A percentile compares a stretch with the other conserved stretches of the same genome.
Evolutionary conservation across 345 rosid genomes (phyloP).

Genomic region (Microcos paniculata): DNA sequence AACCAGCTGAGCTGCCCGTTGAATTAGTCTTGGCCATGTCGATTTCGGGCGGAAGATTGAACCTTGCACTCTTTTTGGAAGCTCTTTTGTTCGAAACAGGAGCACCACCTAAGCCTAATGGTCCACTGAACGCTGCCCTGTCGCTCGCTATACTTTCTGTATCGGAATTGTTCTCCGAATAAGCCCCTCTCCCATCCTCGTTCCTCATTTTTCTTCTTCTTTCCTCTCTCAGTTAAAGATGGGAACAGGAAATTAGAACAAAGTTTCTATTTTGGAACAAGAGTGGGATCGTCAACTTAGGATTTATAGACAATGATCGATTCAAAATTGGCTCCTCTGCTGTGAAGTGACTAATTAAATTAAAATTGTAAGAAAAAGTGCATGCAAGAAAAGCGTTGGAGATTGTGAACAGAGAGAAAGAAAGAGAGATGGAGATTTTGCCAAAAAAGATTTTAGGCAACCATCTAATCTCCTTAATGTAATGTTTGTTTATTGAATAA

Average conservation of each 20-base stretch:
- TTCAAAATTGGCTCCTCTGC: neutral
- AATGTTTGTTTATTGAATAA: neutral
- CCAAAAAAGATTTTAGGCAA: neutral
- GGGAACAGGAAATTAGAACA: constrained; percentile 25
- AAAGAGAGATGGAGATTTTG: neutral
- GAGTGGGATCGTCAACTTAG: neutral
- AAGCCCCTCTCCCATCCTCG: constrained; percentile 39
- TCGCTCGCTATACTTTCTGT: constrained; percentile 67
- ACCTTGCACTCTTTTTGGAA: constrained; percentile 83
- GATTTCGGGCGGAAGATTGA: constrained; percentile 51
- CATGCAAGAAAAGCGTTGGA: neutral
- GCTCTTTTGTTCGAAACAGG: constrained; percentile 2
- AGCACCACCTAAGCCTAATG: constrained; percentile 24
- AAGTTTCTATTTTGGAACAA: neutral
- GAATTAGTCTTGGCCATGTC: constrained; percentile 19
- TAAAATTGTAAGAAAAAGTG: neutral
- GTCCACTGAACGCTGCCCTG: constrained; percentile 64
- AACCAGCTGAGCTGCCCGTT: constrained; percentile 16
- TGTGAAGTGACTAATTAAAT: neutral
- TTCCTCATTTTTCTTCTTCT: constrained; percentile 25
- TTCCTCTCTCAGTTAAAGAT: constrained; percentile 17
- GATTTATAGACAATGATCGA: neutral
- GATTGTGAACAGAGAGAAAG: neutral
- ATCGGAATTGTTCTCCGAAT: constrained; percentile 62
- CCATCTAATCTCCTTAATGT: neutral